phyloP scores from a whole-genome alignment of 371 early-diverging fungal species.

The Lichtheimia hyalospora region DNA sequence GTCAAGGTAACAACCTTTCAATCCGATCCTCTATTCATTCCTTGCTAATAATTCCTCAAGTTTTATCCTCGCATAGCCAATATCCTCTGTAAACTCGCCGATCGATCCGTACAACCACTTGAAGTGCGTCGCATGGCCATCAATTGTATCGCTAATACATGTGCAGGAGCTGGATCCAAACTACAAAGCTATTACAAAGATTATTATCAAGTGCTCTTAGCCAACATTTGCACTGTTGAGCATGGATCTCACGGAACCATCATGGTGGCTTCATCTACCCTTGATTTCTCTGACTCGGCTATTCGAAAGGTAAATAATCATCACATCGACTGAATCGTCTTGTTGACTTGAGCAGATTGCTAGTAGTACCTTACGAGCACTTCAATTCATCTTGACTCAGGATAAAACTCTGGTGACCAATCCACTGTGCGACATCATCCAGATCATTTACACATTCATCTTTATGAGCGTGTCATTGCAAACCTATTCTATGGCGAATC shows the following conservation, averaged over 20 bases:
- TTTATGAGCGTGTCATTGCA: conserved; percentile 42
- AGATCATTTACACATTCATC: conserved; percentile 47
- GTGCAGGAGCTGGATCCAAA: conserved; percentile 43
- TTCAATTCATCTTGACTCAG: conserved; percentile 47
- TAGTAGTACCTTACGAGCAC: conserved; percentile 49
- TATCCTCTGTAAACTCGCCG: conserved; percentile 28
- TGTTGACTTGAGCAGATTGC: conserved; percentile 24
- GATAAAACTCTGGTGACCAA: conserved; percentile 43
- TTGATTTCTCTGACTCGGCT: conserved; percentile 42
- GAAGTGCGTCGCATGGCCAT: conserved; percentile 64
- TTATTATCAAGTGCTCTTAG: conserved; percentile 44
- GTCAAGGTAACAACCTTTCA: conserved; percentile 32
- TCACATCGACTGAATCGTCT: background rate
- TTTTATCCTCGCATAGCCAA: conserved; percentile 25
- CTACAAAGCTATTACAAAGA: conserved; percentile 34
- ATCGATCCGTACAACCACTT: conserved; percentile 30
- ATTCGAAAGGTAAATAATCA: conserved; percentile 31
- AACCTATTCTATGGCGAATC: conserved; percentile 18
- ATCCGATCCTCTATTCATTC: too few species aligned
- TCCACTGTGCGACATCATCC: conserved; percentile 46
- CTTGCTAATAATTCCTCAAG: conserved; percentile 1
- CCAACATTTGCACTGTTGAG: conserved; percentile 36
- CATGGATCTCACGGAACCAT: conserved; percentile 31
- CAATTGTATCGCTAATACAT: conserved; percentile 62
- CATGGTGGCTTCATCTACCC: conserved; percentile 31